A percentile compares a stretch with the other conserved stretches of the same genome.
Evolutionary conservation across 2,329 filamentous ascomycete species (phyloP).

Genomic region (Coniochaeta ligniaria): DNA sequence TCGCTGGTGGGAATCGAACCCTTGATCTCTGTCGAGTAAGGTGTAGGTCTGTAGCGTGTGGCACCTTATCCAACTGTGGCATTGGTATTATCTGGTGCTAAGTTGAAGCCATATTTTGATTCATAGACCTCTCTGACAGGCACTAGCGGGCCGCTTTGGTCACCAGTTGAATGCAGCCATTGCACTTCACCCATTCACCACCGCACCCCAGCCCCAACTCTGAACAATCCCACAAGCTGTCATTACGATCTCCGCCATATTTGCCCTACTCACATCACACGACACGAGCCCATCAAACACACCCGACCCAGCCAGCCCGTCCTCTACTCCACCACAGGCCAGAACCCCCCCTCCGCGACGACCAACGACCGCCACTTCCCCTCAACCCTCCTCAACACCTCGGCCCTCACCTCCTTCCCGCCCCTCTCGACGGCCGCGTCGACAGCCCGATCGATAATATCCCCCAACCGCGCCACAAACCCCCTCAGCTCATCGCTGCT

Average conservation of each 20-base stretch:
- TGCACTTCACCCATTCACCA: background rate
- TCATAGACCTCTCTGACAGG: background rate
- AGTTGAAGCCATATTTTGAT: background rate
- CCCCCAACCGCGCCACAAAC: conserved; percentile 50
- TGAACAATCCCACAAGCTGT: no score
- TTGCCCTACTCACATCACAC: no score
- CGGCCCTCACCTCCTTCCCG: conserved; percentile 21
- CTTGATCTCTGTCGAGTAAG: background rate
- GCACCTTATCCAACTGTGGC: background rate
- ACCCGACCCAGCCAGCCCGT: no score
- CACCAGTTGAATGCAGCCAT: background rate
- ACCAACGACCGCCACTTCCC: conserved; percentile 43
- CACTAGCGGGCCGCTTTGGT: background rate
- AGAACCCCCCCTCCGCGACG: conserved; percentile 51
- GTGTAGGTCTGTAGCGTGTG: background rate
- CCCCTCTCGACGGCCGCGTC: conserved; percentile 25
- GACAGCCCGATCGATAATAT: conserved; percentile 48
- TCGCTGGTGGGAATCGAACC: background rate
- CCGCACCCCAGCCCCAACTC: background rate
- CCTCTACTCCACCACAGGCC: conserved; percentile 33
- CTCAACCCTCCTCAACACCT: conserved; percentile 29
- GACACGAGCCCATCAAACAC: no score
- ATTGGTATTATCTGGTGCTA: background rate
- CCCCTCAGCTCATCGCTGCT: conserved; percentile 50
- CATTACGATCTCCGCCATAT: no score